phyloP scores from a whole-genome alignment of 345 rosid genomes.

The Gossypium australe region DNA sequence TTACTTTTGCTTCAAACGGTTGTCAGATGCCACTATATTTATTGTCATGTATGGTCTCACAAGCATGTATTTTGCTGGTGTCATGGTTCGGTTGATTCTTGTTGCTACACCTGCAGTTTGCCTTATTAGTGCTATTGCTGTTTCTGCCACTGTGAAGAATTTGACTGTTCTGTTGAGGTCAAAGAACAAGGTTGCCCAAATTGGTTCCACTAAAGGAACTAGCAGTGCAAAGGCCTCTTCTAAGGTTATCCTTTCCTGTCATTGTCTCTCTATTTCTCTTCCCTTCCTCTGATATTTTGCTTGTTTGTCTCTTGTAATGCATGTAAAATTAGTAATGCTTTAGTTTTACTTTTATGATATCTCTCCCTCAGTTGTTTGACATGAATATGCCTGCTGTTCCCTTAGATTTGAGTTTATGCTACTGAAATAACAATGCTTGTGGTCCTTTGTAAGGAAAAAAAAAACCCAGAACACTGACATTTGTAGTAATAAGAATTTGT shows the following conservation, averaged over 20 bases:
- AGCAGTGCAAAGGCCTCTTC: slow-evolving; percentile 72
- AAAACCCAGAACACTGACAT: background rate
- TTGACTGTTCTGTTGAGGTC: slow-evolving; percentile 62
- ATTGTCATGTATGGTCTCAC: slow-evolving; percentile 99
- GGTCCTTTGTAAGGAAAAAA: background rate
- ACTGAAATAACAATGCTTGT: background rate
- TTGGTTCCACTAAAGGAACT: slow-evolving; percentile 62
- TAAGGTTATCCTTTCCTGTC: slow-evolving; percentile 48
- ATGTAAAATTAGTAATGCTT: background rate
- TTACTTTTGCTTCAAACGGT: slow-evolving; percentile 94
- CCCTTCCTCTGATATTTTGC: background rate
- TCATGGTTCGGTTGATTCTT: slow-evolving; percentile 96
- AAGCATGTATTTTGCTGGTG: slow-evolving; percentile 99
- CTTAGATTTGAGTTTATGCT: background rate
- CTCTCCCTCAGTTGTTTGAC: background rate
- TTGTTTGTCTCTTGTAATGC: background rate
- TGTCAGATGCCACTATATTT: slow-evolving; percentile 93
- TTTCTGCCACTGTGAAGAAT: slow-evolving; percentile 89
- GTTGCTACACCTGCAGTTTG: slow-evolving; percentile 98
- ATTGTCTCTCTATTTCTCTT: too few species aligned
- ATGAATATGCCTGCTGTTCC: background rate
- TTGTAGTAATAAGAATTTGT: background rate
- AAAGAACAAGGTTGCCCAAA: slow-evolving; percentile 56
- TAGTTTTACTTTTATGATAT: background rate
- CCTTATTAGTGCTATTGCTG: slow-evolving; percentile 94